phyloP scores from a whole-genome alignment of 2,329 filamentous ascomycete genomes.

The Escovopsis sp. region DNA sequence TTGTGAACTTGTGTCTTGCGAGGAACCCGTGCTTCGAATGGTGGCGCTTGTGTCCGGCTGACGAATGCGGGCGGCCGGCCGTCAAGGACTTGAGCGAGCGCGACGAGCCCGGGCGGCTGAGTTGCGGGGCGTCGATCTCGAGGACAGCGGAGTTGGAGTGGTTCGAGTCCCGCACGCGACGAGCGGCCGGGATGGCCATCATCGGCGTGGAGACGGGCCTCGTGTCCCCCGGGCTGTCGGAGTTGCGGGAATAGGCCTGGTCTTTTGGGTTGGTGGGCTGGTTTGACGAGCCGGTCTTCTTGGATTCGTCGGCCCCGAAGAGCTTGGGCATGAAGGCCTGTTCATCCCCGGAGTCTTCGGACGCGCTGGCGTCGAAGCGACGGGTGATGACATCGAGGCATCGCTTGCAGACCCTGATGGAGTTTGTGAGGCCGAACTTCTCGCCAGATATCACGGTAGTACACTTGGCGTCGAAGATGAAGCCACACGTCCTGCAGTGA shows the following conservation, averaged over 20 bases:
- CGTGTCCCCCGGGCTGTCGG: conserved; percentile 30
- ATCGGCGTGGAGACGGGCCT: conserved; percentile 50
- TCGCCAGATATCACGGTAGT: conserved; percentile 81
- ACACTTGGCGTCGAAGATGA: conserved; percentile 95
- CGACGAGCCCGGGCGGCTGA: conserved; percentile 86
- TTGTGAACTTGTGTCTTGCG: conserved; percentile 51
- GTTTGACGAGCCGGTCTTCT: conserved; percentile 19
- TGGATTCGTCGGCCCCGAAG: conserved; percentile 39
- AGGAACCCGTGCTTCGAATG: conserved; percentile 78
- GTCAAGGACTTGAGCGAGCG: conserved; percentile 69
- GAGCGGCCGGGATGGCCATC: conserved; percentile 55
- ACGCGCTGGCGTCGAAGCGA: conserved; percentile 72
- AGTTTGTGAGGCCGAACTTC: conserved; percentile 74
- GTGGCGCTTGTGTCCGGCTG: conserved; percentile 60
- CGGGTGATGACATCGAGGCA: conserved; percentile 86
- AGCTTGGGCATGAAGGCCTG: conserved; percentile 53
- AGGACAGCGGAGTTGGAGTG: conserved; percentile 78
- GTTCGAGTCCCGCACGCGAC: conserved; percentile 57
- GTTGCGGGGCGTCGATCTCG: conserved; percentile 72
- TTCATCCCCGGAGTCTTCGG: conserved; percentile 75
- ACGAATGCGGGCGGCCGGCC: conserved; percentile 58
- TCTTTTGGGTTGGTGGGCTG: conserved; percentile 21
- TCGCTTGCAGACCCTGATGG: conserved; percentile 78
- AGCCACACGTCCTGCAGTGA: conserved; percentile 91
- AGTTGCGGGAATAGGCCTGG: conserved; percentile 23